A percentile compares a stretch with the other conserved stretches of the same genome.
These are phyloP conservation scores for Diatrype stigma DNA, from an alignment of 2,329 filamentous ascomycete species.

Conservation along the genomic window DNA sequence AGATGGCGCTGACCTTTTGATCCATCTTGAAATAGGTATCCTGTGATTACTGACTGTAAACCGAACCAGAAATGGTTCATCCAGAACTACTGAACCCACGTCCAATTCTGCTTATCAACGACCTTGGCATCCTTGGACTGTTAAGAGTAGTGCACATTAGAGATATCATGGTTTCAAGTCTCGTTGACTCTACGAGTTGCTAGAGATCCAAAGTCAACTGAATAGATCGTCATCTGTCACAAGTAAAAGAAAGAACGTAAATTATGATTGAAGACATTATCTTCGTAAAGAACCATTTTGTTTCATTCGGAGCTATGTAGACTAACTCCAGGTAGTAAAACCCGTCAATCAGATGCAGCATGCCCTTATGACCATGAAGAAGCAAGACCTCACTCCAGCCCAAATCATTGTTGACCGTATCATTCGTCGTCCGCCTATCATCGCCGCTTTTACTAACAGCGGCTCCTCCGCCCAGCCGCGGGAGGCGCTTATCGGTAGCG, in stretches of 20 bases:
- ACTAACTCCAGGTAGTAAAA: slow-evolving; percentile 26
- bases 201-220: no score
- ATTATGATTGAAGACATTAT: slow-evolving; percentile 7
- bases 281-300: slow-evolving; percentile 20
- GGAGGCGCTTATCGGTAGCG: slow-evolving; percentile 73
- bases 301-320: slow-evolving; percentile 29
- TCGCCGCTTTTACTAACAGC: slow-evolving; percentile 1
- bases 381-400: slow-evolving; percentile 26
- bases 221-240: not conserved
- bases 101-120: no score
- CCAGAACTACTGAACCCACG: no score
- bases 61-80: no score
- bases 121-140: no score
- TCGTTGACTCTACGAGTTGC: no score
- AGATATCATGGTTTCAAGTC: no score
- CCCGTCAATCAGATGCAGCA: slow-evolving; percentile 25
- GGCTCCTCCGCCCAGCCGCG: slow-evolving; percentile 12
- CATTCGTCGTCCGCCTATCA: slow-evolving; percentile 13
- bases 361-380: slow-evolving; percentile 27
- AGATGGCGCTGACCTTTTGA: no score
- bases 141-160: no score
- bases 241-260: slow-evolving; percentile 1
- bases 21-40: no score
- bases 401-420: slow-evolving; percentile 23
- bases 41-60: no score